Base-by-base conservation (phyloP, 352 stramenopile species). In the Phytopythium litorale region DNA sequence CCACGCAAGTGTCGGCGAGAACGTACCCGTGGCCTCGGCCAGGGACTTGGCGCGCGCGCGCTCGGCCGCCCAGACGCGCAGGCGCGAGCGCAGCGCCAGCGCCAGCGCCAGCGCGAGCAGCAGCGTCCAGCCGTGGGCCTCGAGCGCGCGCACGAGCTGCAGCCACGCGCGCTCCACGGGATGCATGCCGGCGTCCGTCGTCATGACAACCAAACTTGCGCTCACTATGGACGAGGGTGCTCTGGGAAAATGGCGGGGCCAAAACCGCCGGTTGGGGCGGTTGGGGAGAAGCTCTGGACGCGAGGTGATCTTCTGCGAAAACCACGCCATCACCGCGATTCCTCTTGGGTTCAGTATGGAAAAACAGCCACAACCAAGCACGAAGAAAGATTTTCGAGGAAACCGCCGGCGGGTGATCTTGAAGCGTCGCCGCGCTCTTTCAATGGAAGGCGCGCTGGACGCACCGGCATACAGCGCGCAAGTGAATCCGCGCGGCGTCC, bases 111-210 rank as follows among this genome's bases (percentile, higher is more conserved):
- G 37, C 1, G 52, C 51, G 46, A 62, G 52, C 30, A 91, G 66
- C 50, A 89, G 56, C 62, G 71, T 75, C 79, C 78, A 89, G 32
- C 79, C 82, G 56, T 89, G 65, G 2, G 60, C 54, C 67, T 89
- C 82, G 6, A 91, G 56, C 51, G 67, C 23, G 33, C 46, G 43
- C 35, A 74, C 63, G 54, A 71, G 46, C 23, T 56, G 37, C 53
- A 61, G 18, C 78, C 75, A 84, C 8, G 72, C 55, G 48, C 0
- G 32, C 21, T 58, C 19, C 12, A 55, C 55, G 7, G 56, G 19
- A 50, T 49, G 45, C 52, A 57, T 33, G 35, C 42, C 16, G 37
- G 50, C 23, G 50, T 62, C 67, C 32, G 15, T 63, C 60, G 63
- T 33, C 25, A 7, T 43, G 38, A 28, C 25, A 28, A 28, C 1